phyloP scores from a whole-genome alignment of 768 basidiomycete genomes.

The Lyophyllum shimeji region DNA sequence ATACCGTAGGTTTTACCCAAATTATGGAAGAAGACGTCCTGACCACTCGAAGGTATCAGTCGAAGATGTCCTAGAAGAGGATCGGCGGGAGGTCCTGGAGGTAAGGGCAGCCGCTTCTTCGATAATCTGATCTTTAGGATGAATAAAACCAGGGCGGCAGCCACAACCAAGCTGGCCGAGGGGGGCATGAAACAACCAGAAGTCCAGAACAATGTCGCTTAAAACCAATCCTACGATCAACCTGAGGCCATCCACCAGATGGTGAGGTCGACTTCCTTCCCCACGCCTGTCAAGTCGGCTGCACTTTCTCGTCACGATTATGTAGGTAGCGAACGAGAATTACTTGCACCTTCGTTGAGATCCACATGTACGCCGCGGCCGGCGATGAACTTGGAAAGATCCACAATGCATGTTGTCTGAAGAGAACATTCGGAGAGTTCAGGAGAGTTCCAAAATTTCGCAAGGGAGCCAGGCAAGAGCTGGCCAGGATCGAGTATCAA shows the following conservation, averaged over 20 bases:
- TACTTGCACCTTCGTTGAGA: no score
- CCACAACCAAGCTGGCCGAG: not conserved
- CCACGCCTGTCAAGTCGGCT: no score
- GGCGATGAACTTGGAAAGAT: no score
- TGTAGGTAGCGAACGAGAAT: no score
- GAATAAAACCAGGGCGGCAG: not conserved
- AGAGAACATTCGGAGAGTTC: no score
- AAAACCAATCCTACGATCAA: not conserved
- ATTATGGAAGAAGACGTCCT: slow-evolving; percentile 26
- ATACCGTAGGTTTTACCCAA: slow-evolving; percentile 34
- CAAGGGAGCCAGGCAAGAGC: no score
- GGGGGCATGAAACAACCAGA: not conserved
- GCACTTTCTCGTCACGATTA: no score
- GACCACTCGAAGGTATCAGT: slow-evolving; percentile 28
- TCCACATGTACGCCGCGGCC: no score
- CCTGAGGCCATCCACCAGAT: not conserved
- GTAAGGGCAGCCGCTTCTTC: slow-evolving; percentile 9
- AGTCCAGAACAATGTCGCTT: not conserved
- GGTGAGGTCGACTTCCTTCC: not conserved
- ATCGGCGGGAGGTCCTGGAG: slow-evolving; percentile 37
- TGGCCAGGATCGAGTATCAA: no score
- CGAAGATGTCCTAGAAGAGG: slow-evolving; percentile 37
- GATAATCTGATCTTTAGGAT: slow-evolving; percentile 1
- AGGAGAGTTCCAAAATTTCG: no score
- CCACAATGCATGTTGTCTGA: no score